Base-by-base conservation (phyloP, 257 asterid species). In the Solanum virginianum region DNA sequence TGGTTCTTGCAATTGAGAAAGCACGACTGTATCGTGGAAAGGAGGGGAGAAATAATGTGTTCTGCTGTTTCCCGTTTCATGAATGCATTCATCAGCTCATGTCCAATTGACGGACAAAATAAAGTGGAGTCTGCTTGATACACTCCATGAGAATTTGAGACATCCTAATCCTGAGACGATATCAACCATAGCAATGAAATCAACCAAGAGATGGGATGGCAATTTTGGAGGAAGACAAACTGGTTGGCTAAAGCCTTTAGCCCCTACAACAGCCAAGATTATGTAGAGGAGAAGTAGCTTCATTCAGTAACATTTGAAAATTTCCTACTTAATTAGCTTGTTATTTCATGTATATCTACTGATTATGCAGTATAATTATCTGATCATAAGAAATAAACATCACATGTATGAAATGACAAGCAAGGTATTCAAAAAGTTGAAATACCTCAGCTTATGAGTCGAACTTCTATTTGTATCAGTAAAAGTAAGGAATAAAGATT, bases 201-300 rank as follows among this genome's bases (percentile, higher is more conserved):
- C 4, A 94, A 98, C 22, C 89, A 93, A 75, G 99, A 95, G 85
- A 94, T 95, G 99, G 99, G 99, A 20, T 95, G 97, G 99, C 91
- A 56, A 0, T 87, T 95, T 1, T 92, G 94, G 94, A 93, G 99
- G 94, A 95, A 95, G 32, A 29, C 32, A 29, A 29, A 29, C 3
- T 29, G 32, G 32, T 29, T 29, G 32, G 32, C 32, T 29, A 29
- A 29, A 29, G 32, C 32, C 32, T 29, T 29, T 29, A 29, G 32
- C 32, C 32, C 32, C 32, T 29, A 29, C 32, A 29, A 29, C 29
- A 26, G 29, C 29, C 29, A 26, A 26, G 29, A 26, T 26, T 26
- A 26, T 26, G 29, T 26, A 26, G 29, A 26, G 29, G 29, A 26
- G 29, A 26, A 26, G 29, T 26, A 26, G 29, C 29, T 26, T 26